Base-by-base conservation (phyloP, 192 early-diverging fungal genomes). In the Rhizophlyctis rosea region DNA sequence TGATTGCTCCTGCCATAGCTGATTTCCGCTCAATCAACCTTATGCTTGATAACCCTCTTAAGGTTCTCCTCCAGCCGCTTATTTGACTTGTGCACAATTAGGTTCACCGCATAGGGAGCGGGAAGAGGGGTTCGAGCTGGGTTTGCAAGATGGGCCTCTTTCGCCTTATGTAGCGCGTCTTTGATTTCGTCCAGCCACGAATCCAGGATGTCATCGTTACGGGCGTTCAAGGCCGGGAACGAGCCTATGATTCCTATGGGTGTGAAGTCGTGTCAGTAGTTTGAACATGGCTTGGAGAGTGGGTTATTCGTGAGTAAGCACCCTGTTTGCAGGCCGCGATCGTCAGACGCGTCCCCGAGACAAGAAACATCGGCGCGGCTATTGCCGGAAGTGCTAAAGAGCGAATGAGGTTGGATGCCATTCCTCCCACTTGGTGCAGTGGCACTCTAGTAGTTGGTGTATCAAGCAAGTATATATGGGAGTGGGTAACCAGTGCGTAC, bases 1-100 rank as follows among this genome's bases (percentile, higher is more conserved):
- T n/a, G n/a, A n/a, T n/a, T n/a, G n/a, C n/a, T n/a, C n/a, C n/a
- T n/a, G n/a, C n/a, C n/a, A n/a, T n/a, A n/a, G n/a, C n/a, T n/a
- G 34, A 49, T 57, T 16, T 50, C 1, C 2, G 14, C 25, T 59
- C 53, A 23, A 21, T 1, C 1, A 23, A 62, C 61, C 51, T 54
- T 24, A 39, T 67, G 58, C 54, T 71, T 63, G 16, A 67, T 59
- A n/a, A 71, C 48, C 27, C 47, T n/a, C 27, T 66, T 59, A 1
- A 71, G 24, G 54, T 71, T 54, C 31, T 16, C 13, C 21, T 54
- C 16, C 30, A 71, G 59, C 57, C 64, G 47, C 44, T 59, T 67
- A 32, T 71, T 71, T 9, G 63, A 66, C 32, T 66, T 66, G 64
- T 71, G 70, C 23, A 71, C 70, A 55, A 71, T 71, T 27, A 71